Base-by-base conservation (phyloP, 1,139 yeast genomes). In the Yamadazyma taylorii region DNA sequence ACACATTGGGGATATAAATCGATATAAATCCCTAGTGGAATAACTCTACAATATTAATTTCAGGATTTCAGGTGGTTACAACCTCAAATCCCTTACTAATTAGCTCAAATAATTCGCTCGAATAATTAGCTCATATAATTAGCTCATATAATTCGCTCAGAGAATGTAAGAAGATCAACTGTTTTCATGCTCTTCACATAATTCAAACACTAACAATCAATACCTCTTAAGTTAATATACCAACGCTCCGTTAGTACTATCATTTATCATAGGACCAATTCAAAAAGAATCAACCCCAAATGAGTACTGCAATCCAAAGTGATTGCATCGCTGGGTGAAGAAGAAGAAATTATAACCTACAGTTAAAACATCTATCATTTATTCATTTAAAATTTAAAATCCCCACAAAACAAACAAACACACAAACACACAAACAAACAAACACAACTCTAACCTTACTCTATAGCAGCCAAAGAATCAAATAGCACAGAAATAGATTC, bases 401-500 rank as follows among this genome's bases (percentile, higher is more conserved):
- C 21, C 8, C 21, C 5, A 19, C 21, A 19, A 19, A n/a, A n/a
- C n/a, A n/a, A n/a, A n/a, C n/a, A n/a, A n/a, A n/a, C n/a, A n/a
- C n/a, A n/a, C n/a, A n/a, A n/a, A n/a, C n/a, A n/a, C n/a, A n/a
- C n/a, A n/a, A 21, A 21, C 10, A 21, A 21, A 21, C 10, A 21
- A 8, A 21, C 10, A 21, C 7, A 7, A 4, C 16, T 12, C 11
- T 27, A 15, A 4, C 16, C 17, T 48, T 58, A 76, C 46, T 74
- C 79, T 35, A 82, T 69, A 33, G 85, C 78, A 39, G 88, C 83
- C 50, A 88, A 72, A 31, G 95, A 88, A 61, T 89, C 96, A 59
- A 90, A 90, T 52, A 90, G 69, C 26, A 89, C 96, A 24, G 95
- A 85, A 46, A 90, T 90, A 46, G 95, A 84, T 67, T 90, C 97